Evolutionary conservation across 352 stramenopile genomes (phyloP), one percentile per base, ranked within the genome.

Genomic region (Globisporangium uncinulatum): DNA sequence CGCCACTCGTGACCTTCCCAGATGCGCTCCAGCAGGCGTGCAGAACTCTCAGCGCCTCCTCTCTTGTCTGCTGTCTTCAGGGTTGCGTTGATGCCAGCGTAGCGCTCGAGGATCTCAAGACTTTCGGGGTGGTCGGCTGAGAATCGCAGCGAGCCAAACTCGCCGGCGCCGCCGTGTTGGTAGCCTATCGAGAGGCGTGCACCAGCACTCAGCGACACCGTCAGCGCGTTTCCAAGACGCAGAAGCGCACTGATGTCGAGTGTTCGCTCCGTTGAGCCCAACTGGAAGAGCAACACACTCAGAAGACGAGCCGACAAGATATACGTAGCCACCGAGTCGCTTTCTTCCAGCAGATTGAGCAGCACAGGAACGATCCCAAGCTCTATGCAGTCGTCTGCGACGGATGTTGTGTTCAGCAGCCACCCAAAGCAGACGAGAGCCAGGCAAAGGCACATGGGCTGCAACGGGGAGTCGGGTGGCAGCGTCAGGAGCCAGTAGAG

Each of bases 271-370:
- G 6, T 41, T 14, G 51, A 10, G 36, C 55, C 14, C 29, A 55
- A n/a, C 21, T 64, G 58, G 19, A 64, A 64, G 32, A 59, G 19
- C 9, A 64, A 9, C 15, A 59, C 52, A 24, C 21, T 56, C 14
- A 56, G 51, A 14, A 64, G 44, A 8, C 58, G 48, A 4, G 58
- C 43, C 20, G 51, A 52, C 2, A 64, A 45, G n/a, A 64, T 59
- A 21, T 32, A 51, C 13, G 24, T 20, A 5, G 39, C 17, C 2
- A 3, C 24, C 6, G 37, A n/a, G 2, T 55, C 51, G 3, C 46
- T 13, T 14, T 64, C 58, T 14, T 64, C 58, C 1, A 59, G 19
- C n/a, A 56, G 20, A 4, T 54, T 51, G n/a, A 50, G 58, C 15
- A 64, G n/a, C 15, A 34, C 15, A 13, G 5, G 41, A 9, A 46